A percentile compares a stretch with the other conserved stretches of the same genome.
Conservation (phyloP, 768 basidiomycete genomes). For the Lanmaoa pseudosensibilis region DNA sequence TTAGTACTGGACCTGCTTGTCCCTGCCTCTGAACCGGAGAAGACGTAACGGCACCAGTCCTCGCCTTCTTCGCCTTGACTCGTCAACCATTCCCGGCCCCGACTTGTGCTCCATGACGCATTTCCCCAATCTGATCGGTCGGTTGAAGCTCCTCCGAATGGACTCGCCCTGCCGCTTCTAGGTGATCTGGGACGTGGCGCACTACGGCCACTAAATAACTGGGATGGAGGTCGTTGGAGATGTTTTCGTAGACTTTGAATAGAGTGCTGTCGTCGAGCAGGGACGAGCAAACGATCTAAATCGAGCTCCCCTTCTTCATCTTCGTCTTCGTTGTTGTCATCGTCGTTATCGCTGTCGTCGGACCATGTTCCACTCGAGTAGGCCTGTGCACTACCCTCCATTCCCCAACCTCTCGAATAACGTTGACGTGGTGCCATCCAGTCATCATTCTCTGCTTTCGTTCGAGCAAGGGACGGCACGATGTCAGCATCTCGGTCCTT, state of each 20-base stretch:
- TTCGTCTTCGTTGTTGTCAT: conserved; percentile 41
- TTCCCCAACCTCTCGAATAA: conserved; percentile 36
- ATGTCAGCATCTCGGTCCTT: conserved; percentile 36
- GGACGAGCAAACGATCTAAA: conserved; percentile 65
- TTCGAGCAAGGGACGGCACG: conserved; percentile 64
- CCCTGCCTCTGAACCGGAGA: conserved; percentile 21
- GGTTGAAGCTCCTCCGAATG: conserved; percentile 10
- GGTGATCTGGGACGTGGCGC: conserved; percentile 14
- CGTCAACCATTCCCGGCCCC: conserved; percentile 27
- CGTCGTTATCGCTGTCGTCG: conserved; percentile 30
- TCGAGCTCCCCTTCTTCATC: conserved; percentile 61
- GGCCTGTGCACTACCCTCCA: conserved; percentile 17
- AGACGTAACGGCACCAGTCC: conserved; percentile 26
- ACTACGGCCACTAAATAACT: conserved; percentile 12
- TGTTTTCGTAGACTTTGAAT: conserved; percentile 71
- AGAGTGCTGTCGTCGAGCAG: conserved; percentile 70
- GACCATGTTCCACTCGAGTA: conserved; percentile 16
- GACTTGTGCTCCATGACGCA: conserved; percentile 22
- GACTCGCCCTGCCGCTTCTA: conserved; percentile 18
- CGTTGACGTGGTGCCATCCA: conserved; percentile 42
- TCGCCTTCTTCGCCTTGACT: conserved; percentile 31
- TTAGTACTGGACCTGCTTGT: conserved; percentile 23
- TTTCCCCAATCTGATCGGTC: conserved; percentile 18
- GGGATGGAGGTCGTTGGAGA: conserved; percentile 36
- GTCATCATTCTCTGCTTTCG: conserved; percentile 56